Evolutionary conservation across 2,329 filamentous ascomycete genomes (phyloP).

Genomic region (Fusarium tuaranense): DNA sequence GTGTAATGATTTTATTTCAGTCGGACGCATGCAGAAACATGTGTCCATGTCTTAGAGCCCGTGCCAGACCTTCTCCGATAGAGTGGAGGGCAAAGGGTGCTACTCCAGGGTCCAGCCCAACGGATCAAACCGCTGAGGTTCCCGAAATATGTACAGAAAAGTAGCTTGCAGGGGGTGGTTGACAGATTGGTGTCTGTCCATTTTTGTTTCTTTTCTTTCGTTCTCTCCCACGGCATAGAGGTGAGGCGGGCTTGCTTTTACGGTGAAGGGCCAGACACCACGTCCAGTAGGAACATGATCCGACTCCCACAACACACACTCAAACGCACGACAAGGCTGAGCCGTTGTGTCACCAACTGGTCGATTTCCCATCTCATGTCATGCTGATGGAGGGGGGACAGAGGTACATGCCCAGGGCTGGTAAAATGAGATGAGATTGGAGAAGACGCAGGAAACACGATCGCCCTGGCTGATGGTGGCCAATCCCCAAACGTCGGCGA

Average conservation of each 20-base stretch:
- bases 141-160: slow-evolving; percentile 25
- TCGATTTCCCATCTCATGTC: slow-evolving; percentile 11
- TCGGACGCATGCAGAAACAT: neutral
- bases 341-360: slow-evolving; percentile 29
- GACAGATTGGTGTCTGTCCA: slow-evolving; percentile 5
- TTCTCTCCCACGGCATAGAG: neutral
- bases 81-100: slow-evolving; percentile 18
- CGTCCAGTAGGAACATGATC: slow-evolving; percentile 34
- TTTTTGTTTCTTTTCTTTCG: slow-evolving; percentile 10
- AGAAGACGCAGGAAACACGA: slow-evolving; percentile 23
- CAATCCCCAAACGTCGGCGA: slow-evolving; percentile 32
- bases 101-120: slow-evolving; percentile 26
- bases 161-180: slow-evolving; percentile 10
- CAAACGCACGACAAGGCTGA: slow-evolving; percentile 28
- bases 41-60: slow-evolving; percentile 1
- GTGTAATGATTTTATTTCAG: neutral
- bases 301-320: slow-evolving; percentile 19
- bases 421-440: slow-evolving; percentile 29
- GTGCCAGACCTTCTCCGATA: slow-evolving; percentile 15
- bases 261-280: slow-evolving; percentile 6
- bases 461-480: slow-evolving; percentile 33
- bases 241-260: neutral
- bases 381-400: slow-evolving; percentile 8
- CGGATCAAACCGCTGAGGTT: slow-evolving; percentile 25
- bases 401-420: slow-evolving; percentile 9